Evolutionary conservation across 305 asterid genomes (phyloP).

Genomic region (Withania somnifera): DNA sequence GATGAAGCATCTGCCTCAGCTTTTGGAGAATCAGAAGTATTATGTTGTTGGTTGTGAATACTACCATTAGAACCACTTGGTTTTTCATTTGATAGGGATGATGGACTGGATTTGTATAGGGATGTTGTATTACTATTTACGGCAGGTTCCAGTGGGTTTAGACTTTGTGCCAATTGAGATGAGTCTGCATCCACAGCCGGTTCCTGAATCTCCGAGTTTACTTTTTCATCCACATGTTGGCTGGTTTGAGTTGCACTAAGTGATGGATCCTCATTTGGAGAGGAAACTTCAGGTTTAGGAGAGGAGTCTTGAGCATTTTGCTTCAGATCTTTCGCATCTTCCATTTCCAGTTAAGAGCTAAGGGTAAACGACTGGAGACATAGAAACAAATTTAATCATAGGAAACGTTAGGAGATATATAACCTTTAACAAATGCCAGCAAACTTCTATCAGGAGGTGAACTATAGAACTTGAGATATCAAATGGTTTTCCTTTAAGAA

Average conservation of each 20-base stretch:
- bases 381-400: slow-evolving; percentile 7
- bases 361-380: slow-evolving; percentile 14
- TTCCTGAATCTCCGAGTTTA: background rate
- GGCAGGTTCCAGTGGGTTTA: background rate
- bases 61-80: background rate
- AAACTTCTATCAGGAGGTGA: background rate
- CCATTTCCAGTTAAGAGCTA: slow-evolving; percentile 31
- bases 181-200: background rate
- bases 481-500: background rate
- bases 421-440: background rate
- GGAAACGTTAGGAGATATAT: background rate
- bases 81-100: slow-evolving; percentile 14
- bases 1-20: background rate
- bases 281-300: slow-evolving; percentile 18
- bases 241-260: slow-evolving; percentile 6
- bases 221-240: slow-evolving; percentile 4
- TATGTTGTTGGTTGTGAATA: background rate
- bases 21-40: slow-evolving; percentile 16
- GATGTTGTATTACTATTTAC: background rate
- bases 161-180: slow-evolving; percentile 6
- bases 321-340: slow-evolving; percentile 24
- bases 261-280: slow-evolving; percentile 27
- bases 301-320: slow-evolving; percentile 25
- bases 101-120: slow-evolving; percentile 3
- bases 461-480: background rate